Evolutionary conservation across 2,329 filamentous ascomycete genomes (phyloP).

Genomic region (Thermothelomyces thermophilus): DNA sequence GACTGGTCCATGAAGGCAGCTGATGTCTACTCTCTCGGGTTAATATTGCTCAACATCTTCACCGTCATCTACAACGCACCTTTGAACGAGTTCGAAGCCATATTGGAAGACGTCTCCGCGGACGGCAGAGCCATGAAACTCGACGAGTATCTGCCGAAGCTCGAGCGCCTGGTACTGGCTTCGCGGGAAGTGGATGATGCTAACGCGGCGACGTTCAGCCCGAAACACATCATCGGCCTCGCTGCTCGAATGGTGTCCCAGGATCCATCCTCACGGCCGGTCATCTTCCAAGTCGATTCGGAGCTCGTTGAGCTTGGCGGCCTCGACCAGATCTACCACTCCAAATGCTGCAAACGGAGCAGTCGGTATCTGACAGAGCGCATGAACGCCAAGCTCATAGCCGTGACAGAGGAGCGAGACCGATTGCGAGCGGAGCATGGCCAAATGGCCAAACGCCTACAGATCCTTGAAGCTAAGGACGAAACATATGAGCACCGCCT

Average conservation of each 20-base stretch:
- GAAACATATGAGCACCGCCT: constrained; percentile 36
- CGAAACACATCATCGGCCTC: constrained; percentile 36
- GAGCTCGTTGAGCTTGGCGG: constrained; percentile 41
- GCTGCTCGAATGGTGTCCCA: constrained; percentile 32
- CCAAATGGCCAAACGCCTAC: constrained; percentile 30
- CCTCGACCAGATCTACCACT: constrained; percentile 42
- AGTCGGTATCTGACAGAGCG: constrained; percentile 27
- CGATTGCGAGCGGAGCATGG: constrained; percentile 30
- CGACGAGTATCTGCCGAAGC: constrained; percentile 29
- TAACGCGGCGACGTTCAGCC: constrained; percentile 34
- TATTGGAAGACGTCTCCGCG: constrained; percentile 28
- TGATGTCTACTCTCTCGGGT: constrained; percentile 43
- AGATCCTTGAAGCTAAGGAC: constrained; percentile 34
- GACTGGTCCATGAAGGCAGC: constrained; percentile 41
- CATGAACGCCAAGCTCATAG: constrained; percentile 32
- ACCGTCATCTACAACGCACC: constrained; percentile 38
- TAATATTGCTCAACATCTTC: constrained; percentile 40
- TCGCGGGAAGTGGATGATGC: constrained; percentile 34
- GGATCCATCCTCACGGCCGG: constrained; percentile 29
- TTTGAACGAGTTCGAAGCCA: constrained; percentile 35
- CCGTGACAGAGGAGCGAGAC: constrained; percentile 24
- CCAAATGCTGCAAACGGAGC: constrained; percentile 38
- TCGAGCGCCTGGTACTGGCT: constrained; percentile 32
- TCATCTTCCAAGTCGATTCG: constrained; percentile 34
- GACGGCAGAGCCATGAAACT: constrained; percentile 32